Evolutionary conservation across 2,329 filamentous ascomycete species (phyloP), one percentile per base, ranked within the genome.

Genomic region (Ambrosiella xylebori): DNA sequence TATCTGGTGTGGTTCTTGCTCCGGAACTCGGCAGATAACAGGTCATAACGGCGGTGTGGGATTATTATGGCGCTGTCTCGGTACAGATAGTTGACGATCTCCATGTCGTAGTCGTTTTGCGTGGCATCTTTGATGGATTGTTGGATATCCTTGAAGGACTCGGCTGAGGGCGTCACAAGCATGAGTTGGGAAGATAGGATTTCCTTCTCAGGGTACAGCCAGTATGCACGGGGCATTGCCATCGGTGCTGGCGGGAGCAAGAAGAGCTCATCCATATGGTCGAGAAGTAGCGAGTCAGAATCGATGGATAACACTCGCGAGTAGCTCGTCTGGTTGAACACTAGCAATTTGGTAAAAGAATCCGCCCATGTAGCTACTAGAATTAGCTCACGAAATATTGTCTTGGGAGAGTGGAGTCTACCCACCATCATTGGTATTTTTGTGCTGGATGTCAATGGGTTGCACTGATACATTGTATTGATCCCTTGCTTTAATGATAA

Each of bases 151-250:
- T 61, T 58, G 61, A 78, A 76, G 63, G 82, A 79, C 45, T 66
- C 64, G 45, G 69, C 66, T n/a, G 74, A 76, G 0, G 83, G 82
- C 59, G 80, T 70, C 47, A 85, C 69, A 2, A 86, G 75, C 66
- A 85, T 75, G 47, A 86, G 65, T 45, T 82, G 74, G 1, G 79
- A 80, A 0, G 79, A 79, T 13, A 85, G 71, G n/a, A 74, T 73
- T 63, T 73, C 73, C 7, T 70, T 70, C 2, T 72, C 70, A 0
- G 76, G 76, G 12, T 78, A 71, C 6, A 79, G 70, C 83, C 83
- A 86, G 67, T 86, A 86, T n/a, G 83, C 83, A 19, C 80, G 77
- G 2, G 84, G 80, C 77, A 86, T 82, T 9, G 82, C 81, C 15
- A 83, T 74, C 1, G 76, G 71, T 5, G 76, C 73, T 1, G 71